A percentile compares a stretch with the other conserved stretches of the same genome.
phyloP scores from a whole-genome alignment of 208 protist species.

The Balamuthia mandrillaris region DNA sequence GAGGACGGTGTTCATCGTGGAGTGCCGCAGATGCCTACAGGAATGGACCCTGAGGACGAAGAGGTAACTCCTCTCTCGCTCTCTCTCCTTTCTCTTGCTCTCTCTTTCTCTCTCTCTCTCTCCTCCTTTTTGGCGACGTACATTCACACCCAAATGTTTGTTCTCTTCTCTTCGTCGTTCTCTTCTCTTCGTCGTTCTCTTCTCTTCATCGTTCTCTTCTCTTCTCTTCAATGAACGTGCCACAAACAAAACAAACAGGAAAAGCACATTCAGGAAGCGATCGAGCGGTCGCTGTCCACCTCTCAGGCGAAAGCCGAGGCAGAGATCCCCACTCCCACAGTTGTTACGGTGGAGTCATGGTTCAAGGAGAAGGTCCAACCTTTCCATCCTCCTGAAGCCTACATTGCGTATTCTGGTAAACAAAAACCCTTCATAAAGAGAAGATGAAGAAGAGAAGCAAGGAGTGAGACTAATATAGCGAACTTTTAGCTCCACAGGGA shows the following conservation, averaged over 20 bases:
- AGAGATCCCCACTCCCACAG: background rate
- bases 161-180: too few species aligned
- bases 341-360: background rate
- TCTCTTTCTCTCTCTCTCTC: too few species aligned
- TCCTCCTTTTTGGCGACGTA: too few species aligned
- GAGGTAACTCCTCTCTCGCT: background rate
- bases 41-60: slow-evolving; percentile 17
- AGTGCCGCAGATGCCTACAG: background rate
- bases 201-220: too few species aligned
- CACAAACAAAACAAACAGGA: too few species aligned
- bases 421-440: background rate
- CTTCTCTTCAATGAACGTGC: too few species aligned
- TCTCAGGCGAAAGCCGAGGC: background rate
- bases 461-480: background rate
- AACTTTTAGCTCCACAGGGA: background rate
- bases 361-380: background rate
- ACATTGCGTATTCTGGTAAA: background rate
- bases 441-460: background rate
- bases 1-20: background rate
- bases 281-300: background rate
- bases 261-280: background rate
- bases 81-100: background rate
- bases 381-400: background rate
- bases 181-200: too few species aligned
- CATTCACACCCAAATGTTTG: too few species aligned